phyloP scores from a whole-genome alignment of 2,329 filamentous ascomycete species.

The Aplosporella prunicola region DNA sequence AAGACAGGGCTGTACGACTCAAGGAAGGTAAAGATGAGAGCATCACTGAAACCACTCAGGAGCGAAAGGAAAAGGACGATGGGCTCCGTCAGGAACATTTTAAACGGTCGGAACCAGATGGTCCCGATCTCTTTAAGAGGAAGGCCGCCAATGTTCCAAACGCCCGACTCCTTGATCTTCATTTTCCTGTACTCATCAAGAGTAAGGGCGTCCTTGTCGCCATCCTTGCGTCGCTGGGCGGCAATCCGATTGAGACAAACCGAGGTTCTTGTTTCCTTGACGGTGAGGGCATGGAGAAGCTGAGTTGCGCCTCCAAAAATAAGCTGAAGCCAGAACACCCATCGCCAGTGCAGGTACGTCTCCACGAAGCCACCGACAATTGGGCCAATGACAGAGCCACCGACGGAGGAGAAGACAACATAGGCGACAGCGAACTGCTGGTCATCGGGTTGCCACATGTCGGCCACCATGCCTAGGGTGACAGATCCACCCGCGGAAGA shows the following conservation, averaged over 20 bases:
- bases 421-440: slow-evolving; percentile 53
- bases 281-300: slow-evolving; percentile 54
- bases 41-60: slow-evolving; percentile 63
- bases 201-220: slow-evolving; percentile 54
- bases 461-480: slow-evolving; percentile 54
- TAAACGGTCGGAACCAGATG: slow-evolving; percentile 56
- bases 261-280: slow-evolving; percentile 67
- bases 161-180: slow-evolving; percentile 12
- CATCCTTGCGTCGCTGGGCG: slow-evolving; percentile 57
- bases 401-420: slow-evolving; percentile 48
- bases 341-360: slow-evolving; percentile 49
- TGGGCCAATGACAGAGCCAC: slow-evolving; percentile 46
- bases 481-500: slow-evolving; percentile 55
- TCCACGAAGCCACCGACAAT: slow-evolving; percentile 47
- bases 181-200: slow-evolving; percentile 53
- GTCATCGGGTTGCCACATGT: slow-evolving; percentile 49
- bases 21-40: slow-evolving; percentile 68
- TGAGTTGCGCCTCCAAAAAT: slow-evolving; percentile 65
- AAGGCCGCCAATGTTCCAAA: slow-evolving; percentile 21
- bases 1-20: slow-evolving; percentile 61
- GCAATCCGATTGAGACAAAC: slow-evolving; percentile 69
- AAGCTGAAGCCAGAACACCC: slow-evolving; percentile 74
- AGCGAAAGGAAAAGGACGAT: slow-evolving; percentile 63
- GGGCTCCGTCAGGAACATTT: slow-evolving; percentile 64
- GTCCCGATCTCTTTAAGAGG: slow-evolving; percentile 34